Percentiles rank a stretch among this genome's conserved stretches.
Evolutionary conservation across 495 filamentous ascomycete species (phyloP).

Genomic region (Parachaetomium inaequale): DNA sequence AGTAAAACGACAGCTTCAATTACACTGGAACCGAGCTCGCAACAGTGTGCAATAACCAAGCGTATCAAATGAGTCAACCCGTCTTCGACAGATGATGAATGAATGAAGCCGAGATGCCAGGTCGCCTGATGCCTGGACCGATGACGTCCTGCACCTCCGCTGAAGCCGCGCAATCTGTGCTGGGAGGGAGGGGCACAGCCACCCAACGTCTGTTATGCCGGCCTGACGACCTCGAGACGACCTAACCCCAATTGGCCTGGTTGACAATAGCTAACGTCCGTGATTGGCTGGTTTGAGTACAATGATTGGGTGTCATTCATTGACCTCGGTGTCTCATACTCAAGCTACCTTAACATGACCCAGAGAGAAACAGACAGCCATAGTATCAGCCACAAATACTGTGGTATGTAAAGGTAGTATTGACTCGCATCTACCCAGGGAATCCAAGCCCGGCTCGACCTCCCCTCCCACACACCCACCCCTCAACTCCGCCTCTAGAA

Average conservation of each 20-base stretch:
- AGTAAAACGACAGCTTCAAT: too few species aligned
- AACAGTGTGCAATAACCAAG: too few species aligned
- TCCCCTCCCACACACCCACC: not conserved
- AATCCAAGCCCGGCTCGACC: conserved; percentile 3
- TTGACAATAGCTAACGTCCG: too few species aligned
- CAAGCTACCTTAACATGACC: too few species aligned
- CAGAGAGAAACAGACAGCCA: not conserved
- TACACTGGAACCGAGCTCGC: too few species aligned
- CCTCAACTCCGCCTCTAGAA: not conserved
- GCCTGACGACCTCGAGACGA: too few species aligned
- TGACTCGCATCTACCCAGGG: not conserved
- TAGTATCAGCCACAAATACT: not conserved
- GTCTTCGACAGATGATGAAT: not conserved
- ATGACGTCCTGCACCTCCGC: not conserved
- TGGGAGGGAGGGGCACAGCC: not conserved
- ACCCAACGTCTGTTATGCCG: too few species aligned
- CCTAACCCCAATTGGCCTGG: not conserved
- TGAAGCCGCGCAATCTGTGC: not conserved
- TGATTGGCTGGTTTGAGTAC: not conserved
- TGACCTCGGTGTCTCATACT: too few species aligned
- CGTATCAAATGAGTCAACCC: too few species aligned
- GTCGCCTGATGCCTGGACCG: not conserved
- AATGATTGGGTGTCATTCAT: too few species aligned
- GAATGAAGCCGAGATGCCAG: not conserved
- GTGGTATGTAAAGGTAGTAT: not conserved